Base-by-base conservation (phyloP, 805 yeast genomes). In the Metschnikowia henanensis region DNA sequence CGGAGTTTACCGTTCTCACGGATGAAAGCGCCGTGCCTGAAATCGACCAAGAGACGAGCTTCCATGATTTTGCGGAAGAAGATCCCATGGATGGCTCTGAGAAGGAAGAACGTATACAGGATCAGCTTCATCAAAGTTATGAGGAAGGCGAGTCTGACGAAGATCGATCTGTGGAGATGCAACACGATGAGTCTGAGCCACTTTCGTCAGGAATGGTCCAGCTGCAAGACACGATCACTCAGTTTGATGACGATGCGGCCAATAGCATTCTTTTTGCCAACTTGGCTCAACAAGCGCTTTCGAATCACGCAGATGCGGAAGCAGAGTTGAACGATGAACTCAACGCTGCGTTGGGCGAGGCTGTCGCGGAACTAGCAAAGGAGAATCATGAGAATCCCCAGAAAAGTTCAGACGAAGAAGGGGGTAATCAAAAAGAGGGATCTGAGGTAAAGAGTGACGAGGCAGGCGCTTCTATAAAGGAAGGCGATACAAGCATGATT, bases 281-380 rank as follows among this genome's bases (percentile, higher is more conserved):
- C 25, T 34, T 34, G 30, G 42, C 42, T 10, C 31, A 26, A 16
- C 34, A 40, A 22, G 43, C 34, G 2, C 30, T 34, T 3, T 19
- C 39, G 15, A n/a, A 18, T n/a, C 18, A 35, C 16, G 37, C 42
- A 6, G 13, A 26, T 10, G 18, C 21, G n/a, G 42, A 39, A 5
- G 28, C 25, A 8, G 17, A 33, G 3, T 10, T 39, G 12, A 16
- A 18, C 8, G 28, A 33, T n/a, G 37, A 39, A n/a, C 32, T 39
- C 12, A 5, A 17, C 19, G 32, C 26, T 4, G 37, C 42, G 9
- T 23, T 38, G 17, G 25, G 23, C 10, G 25, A 28, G 5, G 39
- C 22, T 13, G 30, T 28, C 4, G 25, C 30, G 18, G 15, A 38
- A 16, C 18, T 31, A 13, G 17, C 8, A 23, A 12, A 8, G 16